phyloP scores from a whole-genome alignment of 1,139 yeast species.

The Yamadazyma aaseri region DNA sequence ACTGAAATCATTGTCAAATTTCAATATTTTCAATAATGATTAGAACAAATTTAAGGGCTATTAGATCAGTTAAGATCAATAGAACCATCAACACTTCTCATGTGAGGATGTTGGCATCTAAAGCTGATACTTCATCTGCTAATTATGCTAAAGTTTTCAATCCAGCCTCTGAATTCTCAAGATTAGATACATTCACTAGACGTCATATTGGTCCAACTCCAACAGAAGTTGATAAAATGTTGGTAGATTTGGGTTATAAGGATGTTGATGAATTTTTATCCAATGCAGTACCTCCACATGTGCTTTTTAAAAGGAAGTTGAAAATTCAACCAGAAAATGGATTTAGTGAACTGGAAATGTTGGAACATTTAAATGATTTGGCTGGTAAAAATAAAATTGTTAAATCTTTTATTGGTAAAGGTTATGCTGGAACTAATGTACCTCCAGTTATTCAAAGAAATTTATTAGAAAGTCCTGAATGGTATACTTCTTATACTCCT shows the following conservation, averaged over 20 bases:
- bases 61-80: constrained; percentile 1
- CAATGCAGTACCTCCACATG: constrained; percentile 74
- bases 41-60: constrained; percentile 2
- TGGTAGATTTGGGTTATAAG: constrained; percentile 59
- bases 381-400: constrained; percentile 74
- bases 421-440: constrained; percentile 84
- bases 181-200: constrained; percentile 79
- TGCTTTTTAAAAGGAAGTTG: constrained; percentile 67
- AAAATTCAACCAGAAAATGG: constrained; percentile 67
- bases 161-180: constrained; percentile 33
- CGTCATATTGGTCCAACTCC: constrained; percentile 90
- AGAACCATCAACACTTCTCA: constrained; percentile 1
- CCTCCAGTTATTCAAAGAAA: constrained; percentile 96
- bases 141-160: constrained; percentile 41
- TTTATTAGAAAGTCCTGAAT: constrained; percentile 87
- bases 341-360: constrained; percentile 77
- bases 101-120: neutral
- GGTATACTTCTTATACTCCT: constrained; percentile 98
- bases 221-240: constrained; percentile 61
- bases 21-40: constrained; percentile 4
- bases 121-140: constrained; percentile 48
- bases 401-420: constrained; percentile 85
- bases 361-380: constrained; percentile 61
- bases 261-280: constrained; percentile 70
- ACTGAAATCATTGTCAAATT: neutral